Conservation (phyloP, 306 rosid genomes). For the Glycine soja region DNA sequence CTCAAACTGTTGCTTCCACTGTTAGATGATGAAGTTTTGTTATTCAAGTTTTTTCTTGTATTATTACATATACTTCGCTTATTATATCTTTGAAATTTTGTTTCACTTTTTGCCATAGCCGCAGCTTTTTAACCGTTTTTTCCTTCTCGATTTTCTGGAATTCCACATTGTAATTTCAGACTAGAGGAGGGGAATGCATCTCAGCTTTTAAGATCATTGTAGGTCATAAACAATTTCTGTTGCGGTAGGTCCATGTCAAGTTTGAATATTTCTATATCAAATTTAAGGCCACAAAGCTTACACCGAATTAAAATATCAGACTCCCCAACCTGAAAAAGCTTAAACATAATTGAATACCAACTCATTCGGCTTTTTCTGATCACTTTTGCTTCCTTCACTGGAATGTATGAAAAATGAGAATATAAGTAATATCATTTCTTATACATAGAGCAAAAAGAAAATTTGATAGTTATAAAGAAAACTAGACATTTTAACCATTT, state of each 20-base stretch:
- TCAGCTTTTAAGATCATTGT: conserved; percentile 22
- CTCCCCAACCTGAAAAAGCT: conserved; percentile 17
- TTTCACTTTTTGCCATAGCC: conserved; percentile 9
- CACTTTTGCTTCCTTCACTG: neutral
- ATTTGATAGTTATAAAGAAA: neutral
- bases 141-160: neutral
- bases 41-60: conserved; percentile 17
- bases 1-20: conserved; percentile 82
- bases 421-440: neutral
- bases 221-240: conserved; percentile 19
- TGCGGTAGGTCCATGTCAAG: conserved; percentile 20
- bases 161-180: conserved; percentile 30
- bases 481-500: neutral
- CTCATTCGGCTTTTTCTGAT: neutral
- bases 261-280: conserved; percentile 8
- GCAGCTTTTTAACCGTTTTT: neutral
- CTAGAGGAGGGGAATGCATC: neutral
- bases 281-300: neutral
- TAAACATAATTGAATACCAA: neutral
- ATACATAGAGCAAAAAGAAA: neutral
- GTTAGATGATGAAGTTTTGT: conserved; percentile 59
- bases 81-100: conserved; percentile 1
- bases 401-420: conserved; percentile 11
- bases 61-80: conserved; percentile 28
- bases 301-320: conserved; percentile 20